A percentile compares a stretch with the other conserved stretches of the same genome.
These are phyloP conservation scores for Auricularia auricula-judae DNA, from an alignment of 768 basidiomycete species.

Conservation along the genomic window DNA sequence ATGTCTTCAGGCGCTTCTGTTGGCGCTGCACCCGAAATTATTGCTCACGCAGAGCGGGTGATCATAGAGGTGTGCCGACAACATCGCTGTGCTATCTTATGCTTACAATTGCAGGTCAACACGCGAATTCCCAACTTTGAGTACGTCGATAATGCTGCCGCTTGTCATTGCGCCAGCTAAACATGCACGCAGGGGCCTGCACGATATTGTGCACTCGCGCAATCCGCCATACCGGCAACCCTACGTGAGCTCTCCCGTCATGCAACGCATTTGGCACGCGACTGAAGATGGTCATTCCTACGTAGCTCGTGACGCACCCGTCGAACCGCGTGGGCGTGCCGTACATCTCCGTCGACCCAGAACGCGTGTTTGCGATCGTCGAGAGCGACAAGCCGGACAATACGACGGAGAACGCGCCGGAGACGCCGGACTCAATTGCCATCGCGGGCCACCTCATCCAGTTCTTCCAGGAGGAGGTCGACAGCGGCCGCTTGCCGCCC, in stretches of 20 bases:
- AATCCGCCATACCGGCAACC: conserved; percentile 17
- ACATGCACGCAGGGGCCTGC: conserved; percentile 8
- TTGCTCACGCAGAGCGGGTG: conserved; percentile 17
- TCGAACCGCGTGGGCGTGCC: conserved; percentile 14
- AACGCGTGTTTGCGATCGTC: conserved; percentile 16
- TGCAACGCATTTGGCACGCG: too few relatives aligned
- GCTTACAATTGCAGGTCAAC: conserved; percentile 10
- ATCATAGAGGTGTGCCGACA: conserved; percentile 12
- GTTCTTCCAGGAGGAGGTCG: conserved; percentile 16
- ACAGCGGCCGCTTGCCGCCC: conserved; percentile 14
- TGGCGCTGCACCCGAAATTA: conserved; percentile 19
- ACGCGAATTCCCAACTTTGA: conserved; percentile 16
- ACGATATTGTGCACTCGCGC: conserved; percentile 17
- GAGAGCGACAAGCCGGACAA: conserved; percentile 16
- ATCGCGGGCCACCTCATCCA: conserved; percentile 16
- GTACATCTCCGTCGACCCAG: conserved; percentile 16
- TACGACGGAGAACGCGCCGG: conserved; percentile 14
- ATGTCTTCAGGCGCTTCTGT: conserved; percentile 10
- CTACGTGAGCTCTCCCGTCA: conserved; percentile 8
- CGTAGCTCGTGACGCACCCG: conserved; percentile 10
- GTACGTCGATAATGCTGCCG: too few relatives aligned
- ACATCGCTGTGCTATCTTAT: too few relatives aligned
- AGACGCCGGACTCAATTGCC: conserved; percentile 9
- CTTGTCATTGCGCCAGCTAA: too few relatives aligned
- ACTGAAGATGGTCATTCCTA: too few relatives aligned